These are phyloP conservation scores for Monilinia fructigena DNA, from an alignment of 2,329 filamentous ascomycete species.

Conservation along the genomic window DNA sequence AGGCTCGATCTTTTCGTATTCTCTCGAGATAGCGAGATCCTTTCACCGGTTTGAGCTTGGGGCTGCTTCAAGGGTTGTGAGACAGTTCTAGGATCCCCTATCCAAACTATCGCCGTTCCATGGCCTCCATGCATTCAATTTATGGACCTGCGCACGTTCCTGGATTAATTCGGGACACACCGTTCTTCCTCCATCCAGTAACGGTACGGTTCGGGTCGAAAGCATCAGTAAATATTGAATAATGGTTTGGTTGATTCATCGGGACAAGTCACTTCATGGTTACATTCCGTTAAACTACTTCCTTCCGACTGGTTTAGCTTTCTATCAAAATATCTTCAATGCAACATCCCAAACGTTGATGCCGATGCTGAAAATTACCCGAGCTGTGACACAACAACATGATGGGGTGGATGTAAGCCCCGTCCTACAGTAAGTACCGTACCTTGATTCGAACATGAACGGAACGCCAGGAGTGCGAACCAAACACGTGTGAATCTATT, in stretches of 20 bases:
- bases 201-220: slow-evolving; percentile 7
- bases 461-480: not conserved
- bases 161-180: slow-evolving; percentile 3
- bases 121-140: slow-evolving; percentile 22
- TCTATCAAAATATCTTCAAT: slow-evolving; percentile 18
- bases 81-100: slow-evolving; percentile 14
- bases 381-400: slow-evolving; percentile 17
- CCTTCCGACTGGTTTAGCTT: slow-evolving; percentile 17
- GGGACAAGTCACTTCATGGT: slow-evolving; percentile 5
- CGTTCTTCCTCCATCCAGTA: not conserved
- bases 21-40: not conserved
- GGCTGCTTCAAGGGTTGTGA: slow-evolving; percentile 6
- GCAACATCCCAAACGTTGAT: slow-evolving; percentile 7
- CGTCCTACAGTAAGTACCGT: not conserved
- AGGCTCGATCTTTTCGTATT: not conserved
- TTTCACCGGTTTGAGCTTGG: not conserved
- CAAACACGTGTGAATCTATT: slow-evolving; percentile 19
- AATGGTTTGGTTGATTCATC: slow-evolving; percentile 15
- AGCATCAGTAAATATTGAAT: not conserved
- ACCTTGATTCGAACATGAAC: not conserved
- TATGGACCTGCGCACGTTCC: slow-evolving; percentile 22
- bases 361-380: slow-evolving; percentile 20
- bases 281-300: slow-evolving; percentile 2
- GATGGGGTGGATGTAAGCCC: not conserved
- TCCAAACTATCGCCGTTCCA: slow-evolving; percentile 17